Conservation (phyloP, 345 rosid species). For the Acer yangbiense region DNA sequence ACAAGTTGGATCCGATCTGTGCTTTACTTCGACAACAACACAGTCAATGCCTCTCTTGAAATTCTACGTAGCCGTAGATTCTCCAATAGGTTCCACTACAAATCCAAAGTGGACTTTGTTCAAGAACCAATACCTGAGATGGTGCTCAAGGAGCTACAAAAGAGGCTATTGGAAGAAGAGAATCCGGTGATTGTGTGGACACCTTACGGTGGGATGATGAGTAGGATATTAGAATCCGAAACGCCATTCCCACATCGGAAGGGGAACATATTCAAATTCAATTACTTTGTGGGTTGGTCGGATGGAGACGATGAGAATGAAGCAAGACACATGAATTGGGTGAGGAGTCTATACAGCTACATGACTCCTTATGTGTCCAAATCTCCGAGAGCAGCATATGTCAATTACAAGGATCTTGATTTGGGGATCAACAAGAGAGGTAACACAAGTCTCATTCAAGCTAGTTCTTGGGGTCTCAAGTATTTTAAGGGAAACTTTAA, state of each 20-base stretch:
- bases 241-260: constrained; percentile 26
- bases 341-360: constrained; percentile 40
- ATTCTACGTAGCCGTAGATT: constrained; percentile 53
- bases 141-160: constrained; percentile 48
- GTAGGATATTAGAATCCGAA: constrained; percentile 23
- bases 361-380: constrained; percentile 62
- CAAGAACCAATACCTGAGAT: constrained; percentile 31
- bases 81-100: constrained; percentile 46
- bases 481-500: constrained; percentile 53
- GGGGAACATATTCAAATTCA: constrained; percentile 52
- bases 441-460: constrained; percentile 31
- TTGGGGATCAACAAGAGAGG: constrained; percentile 42
- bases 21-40: constrained; percentile 56
- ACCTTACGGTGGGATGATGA: constrained; percentile 79
- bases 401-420: constrained; percentile 70
- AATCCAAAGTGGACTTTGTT: constrained; percentile 58
- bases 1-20: constrained; percentile 66
- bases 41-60: constrained; percentile 38
- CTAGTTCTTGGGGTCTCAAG: constrained; percentile 45
- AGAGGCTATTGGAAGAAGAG: constrained; percentile 50
- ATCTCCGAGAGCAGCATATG: constrained; percentile 52
- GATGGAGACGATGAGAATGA: constrained; percentile 19
- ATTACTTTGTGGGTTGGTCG: constrained; percentile 44
- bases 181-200: constrained; percentile 62
- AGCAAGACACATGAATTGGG: constrained; percentile 31